Evolutionary conservation across 305 asterid species (phyloP).

Genomic region (Rubia peregrina): DNA sequence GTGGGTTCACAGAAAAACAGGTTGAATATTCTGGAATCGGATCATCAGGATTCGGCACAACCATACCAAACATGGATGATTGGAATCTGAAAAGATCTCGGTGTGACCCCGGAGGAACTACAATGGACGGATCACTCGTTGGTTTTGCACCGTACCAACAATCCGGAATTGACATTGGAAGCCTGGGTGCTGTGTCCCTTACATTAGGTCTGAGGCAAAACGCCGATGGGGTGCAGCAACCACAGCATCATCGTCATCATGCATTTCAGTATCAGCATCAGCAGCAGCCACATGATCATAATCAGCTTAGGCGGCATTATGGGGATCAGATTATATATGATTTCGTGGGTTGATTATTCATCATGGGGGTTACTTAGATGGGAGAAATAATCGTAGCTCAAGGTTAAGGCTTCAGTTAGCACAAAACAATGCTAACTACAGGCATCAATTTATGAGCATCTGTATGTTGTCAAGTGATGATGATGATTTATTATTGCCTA

Average conservation of each 20-base stretch:
- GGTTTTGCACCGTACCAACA: conserved; percentile 37
- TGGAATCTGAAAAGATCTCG: conserved; percentile 57
- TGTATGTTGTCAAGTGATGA: no score
- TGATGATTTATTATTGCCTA: background rate
- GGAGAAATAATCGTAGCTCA: conserved; percentile 7
- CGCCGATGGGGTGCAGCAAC: conserved; percentile 39
- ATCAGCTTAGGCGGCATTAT: conserved; percentile 38
- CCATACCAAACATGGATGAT: conserved; percentile 10
- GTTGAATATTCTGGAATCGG: conserved; percentile 16
- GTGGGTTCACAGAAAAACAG: conserved; percentile 24
- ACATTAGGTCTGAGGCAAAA: conserved; percentile 66
- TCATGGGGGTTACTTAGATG: background rate
- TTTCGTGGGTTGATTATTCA: conserved; percentile 37
- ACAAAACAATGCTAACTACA: background rate
- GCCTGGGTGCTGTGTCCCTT: conserved; percentile 58
- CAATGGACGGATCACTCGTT: conserved; percentile 37
- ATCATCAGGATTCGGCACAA: conserved; percentile 5
- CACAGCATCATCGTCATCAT: background rate
- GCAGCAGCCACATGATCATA: conserved; percentile 17
- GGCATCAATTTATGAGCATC: background rate
- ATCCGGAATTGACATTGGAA: conserved; percentile 39
- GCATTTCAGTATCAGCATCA: conserved; percentile 7
- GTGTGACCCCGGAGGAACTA: conserved; percentile 22
- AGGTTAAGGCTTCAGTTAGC: conserved; percentile 1
- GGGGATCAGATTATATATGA: conserved; percentile 61